Evolutionary conservation across 106 monocot species (phyloP).

Genomic region (Dendrobium huoshanense): DNA sequence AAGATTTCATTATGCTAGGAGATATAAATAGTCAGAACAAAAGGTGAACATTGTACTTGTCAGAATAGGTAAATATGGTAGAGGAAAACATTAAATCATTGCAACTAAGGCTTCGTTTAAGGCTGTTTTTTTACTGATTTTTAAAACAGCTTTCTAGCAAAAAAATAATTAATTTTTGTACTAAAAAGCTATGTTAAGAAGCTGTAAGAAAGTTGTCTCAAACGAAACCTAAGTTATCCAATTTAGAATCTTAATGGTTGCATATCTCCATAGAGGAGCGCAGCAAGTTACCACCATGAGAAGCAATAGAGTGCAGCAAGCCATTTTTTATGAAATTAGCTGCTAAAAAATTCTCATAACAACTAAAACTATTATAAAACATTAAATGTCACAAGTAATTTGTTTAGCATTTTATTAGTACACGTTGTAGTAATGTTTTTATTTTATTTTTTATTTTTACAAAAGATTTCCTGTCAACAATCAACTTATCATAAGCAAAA

Average conservation of each 20-base stretch:
- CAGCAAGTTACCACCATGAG: background rate
- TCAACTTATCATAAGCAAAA: too few species aligned
- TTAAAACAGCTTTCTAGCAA: too few species aligned
- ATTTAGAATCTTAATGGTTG: background rate
- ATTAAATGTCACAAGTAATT: too few species aligned
- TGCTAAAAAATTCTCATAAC: background rate
- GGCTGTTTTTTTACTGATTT: too few species aligned
- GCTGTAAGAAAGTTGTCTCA: too few species aligned
- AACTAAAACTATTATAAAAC: background rate
- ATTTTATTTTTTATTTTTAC: too few species aligned
- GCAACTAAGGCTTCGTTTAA: background rate
- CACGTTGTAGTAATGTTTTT: background rate
- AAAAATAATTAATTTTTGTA: too few species aligned
- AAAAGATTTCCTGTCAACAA: too few species aligned
- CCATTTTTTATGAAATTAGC: background rate
- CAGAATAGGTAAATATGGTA: background rate
- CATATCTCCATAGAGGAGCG: background rate
- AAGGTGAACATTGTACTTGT: background rate
- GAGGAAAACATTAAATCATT: background rate
- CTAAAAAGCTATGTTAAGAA: too few species aligned
- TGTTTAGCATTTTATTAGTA: background rate
- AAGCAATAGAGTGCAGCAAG: too few species aligned
- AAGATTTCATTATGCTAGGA: constrained; percentile 48
- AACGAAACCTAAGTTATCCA: background rate
- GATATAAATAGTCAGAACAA: constrained; percentile 1